Conservation (phyloP, 148 eudicot species). For the Diospyros lotus region DNA sequence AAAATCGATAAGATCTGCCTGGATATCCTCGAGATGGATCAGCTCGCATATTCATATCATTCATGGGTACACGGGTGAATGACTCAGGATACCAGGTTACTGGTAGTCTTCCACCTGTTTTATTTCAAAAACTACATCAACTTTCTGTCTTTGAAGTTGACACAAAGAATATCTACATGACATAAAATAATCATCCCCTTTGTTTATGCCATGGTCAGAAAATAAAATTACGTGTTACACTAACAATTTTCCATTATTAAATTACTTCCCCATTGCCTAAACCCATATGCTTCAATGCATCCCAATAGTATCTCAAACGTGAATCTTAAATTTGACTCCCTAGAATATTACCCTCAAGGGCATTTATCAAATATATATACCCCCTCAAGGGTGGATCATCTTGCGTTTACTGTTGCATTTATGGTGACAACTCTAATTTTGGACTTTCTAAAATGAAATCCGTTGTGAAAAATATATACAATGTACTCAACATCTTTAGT, state of each 20-base stretch:
- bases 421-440: too few species aligned
- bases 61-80: conserved; percentile 78
- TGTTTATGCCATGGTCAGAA: background rate
- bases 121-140: conserved; percentile 5
- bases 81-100: conserved; percentile 97
- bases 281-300: too few species aligned
- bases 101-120: conserved; percentile 84
- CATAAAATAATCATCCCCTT: background rate
- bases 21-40: conserved; percentile 75
- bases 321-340: too few species aligned
- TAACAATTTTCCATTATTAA: background rate
- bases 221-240: background rate
- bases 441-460: too few species aligned
- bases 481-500: too few species aligned
- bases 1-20: conserved; percentile 91
- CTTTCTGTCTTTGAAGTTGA: background rate
- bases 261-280: background rate
- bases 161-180: background rate
- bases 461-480: too few species aligned
- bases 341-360: too few species aligned
- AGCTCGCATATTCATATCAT: conserved; percentile 88
- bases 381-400: too few species aligned
- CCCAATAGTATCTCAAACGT: too few species aligned
- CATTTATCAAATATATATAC: too few species aligned
- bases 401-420: too few species aligned